A percentile compares a stretch with the other conserved stretches of the same genome.
phyloP scores from a whole-genome alignment of 371 early-diverging fungal genomes.

The Paraphysoderma sedebokerense region DNA sequence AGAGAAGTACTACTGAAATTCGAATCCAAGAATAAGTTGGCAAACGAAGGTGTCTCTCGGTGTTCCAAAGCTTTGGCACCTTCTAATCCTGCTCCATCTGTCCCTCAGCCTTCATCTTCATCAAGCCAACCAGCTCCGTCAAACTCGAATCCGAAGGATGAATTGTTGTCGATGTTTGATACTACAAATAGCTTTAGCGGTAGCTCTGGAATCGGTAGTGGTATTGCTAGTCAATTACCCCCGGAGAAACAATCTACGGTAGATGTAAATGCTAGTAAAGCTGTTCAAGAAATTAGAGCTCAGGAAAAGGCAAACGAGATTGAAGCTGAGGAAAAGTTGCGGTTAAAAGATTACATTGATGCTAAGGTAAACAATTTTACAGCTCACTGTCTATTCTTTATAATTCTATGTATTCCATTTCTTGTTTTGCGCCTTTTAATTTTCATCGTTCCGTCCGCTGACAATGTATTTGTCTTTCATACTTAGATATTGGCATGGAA shows the following conservation, averaged over 20 bases:
- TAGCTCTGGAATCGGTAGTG: background rate
- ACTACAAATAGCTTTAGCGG: background rate
- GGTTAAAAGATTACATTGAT: slow-evolving; percentile 63
- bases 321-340: slow-evolving; percentile 60
- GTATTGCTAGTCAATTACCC: background rate
- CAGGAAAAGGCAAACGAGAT: slow-evolving; percentile 44
- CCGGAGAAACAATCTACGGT: too few species aligned
- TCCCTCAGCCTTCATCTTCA: background rate
- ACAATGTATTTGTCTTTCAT: background rate
- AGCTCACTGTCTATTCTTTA: too few species aligned
- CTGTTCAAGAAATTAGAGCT: slow-evolving; percentile 47
- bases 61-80: slow-evolving; percentile 33
- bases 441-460: slow-evolving; percentile 12
- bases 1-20: slow-evolving; percentile 22
- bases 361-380: too few species aligned
- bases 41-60: slow-evolving; percentile 39
- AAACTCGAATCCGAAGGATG: too few species aligned
- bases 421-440: background rate
- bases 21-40: slow-evolving; percentile 3
- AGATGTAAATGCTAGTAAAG: slow-evolving; percentile 3
- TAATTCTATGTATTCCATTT: background rate
- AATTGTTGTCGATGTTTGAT: background rate
- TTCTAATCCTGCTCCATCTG: background rate
- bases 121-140: background rate
- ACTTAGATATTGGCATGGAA: slow-evolving; percentile 60